A percentile compares a stretch with the other conserved stretches of the same genome.
These are phyloP conservation scores for Gloeopeniophorella convolvens DNA, from an alignment of 768 basidiomycete genomes.

Conservation along the genomic window DNA sequence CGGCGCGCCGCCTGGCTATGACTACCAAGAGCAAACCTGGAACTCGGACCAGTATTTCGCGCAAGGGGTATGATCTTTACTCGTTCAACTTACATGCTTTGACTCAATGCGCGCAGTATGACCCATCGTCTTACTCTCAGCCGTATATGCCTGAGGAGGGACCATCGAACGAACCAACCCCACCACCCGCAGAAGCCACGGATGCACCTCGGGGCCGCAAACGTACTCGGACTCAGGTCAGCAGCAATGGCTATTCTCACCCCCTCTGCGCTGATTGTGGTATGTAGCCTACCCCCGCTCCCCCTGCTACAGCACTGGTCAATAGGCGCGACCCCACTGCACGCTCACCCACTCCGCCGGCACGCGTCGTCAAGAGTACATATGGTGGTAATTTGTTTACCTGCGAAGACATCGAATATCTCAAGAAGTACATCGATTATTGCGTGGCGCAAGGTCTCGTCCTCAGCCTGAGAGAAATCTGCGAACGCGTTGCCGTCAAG, in stretches of 20 bases:
- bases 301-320: conserved; percentile 58
- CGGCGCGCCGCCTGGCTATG: conserved; percentile 40
- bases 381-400: conserved; percentile 88
- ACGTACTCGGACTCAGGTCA: conserved; percentile 53
- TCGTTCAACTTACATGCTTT: neutral
- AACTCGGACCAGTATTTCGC: conserved; percentile 51
- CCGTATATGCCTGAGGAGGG: conserved; percentile 50
- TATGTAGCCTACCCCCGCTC: conserved; percentile 54
- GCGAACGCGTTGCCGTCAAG: conserved; percentile 81
- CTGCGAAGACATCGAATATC: conserved; percentile 72
- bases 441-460: conserved; percentile 85
- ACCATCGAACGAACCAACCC: conserved; percentile 35
- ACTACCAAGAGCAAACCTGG: conserved; percentile 50
- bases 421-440: conserved; percentile 86
- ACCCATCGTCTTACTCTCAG: conserved; percentile 49
- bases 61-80: conserved; percentile 37
- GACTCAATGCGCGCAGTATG: conserved; percentile 36
- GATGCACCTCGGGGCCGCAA: conserved; percentile 60
- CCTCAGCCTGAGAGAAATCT: conserved; percentile 77
- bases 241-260: neutral
- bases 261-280: conserved; percentile 10
- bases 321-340: conserved; percentile 62
- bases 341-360: conserved; percentile 79
- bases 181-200: conserved; percentile 18
- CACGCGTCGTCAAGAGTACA: conserved; percentile 79